Percentiles rank a stretch among this genome's conserved stretches.
Conservation (phyloP, 768 basidiomycete genomes). For the Cystofilobasidium bisporidii region DNA sequence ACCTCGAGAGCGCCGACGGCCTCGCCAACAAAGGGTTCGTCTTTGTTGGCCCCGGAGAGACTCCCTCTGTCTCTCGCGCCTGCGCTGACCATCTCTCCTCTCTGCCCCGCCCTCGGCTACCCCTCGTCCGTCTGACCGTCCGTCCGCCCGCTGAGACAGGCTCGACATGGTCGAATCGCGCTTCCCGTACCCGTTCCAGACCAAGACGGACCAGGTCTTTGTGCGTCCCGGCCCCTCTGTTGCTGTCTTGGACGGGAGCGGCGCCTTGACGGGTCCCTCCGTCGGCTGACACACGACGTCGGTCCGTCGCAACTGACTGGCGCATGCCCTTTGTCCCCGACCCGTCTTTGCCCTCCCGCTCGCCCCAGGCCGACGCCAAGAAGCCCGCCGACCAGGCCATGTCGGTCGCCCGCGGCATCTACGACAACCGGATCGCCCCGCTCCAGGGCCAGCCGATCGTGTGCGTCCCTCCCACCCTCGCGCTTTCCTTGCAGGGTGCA, state of each 20-base stretch:
- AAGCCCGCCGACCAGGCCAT: slow-evolving; percentile 17
- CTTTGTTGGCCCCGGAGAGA: no score
- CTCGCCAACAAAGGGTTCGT: slow-evolving; percentile 25
- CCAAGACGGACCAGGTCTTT: slow-evolving; percentile 24
- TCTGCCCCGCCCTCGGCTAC: not conserved
- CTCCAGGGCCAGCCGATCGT: slow-evolving; percentile 26
- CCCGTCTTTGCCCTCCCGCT: no score
- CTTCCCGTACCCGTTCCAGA: slow-evolving; percentile 27
- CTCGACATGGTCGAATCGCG: slow-evolving; percentile 23
- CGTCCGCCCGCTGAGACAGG: no score
- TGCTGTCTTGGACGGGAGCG: no score
- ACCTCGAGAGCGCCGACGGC: slow-evolving; percentile 21
- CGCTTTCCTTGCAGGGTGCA: no score
- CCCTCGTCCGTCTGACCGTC: not conserved
- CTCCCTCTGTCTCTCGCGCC: no score
- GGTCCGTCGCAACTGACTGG: no score
- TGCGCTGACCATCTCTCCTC: not conserved
- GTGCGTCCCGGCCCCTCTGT: slow-evolving; percentile 5
- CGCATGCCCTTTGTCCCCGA: no score
- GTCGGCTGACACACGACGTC: not conserved
- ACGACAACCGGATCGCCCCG: slow-evolving; percentile 22
- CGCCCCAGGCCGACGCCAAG: slow-evolving; percentile 20
- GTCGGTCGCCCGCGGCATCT: slow-evolving; percentile 16
- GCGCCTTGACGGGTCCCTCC: no score
- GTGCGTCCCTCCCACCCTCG: not conserved